phyloP scores from a whole-genome alignment of 257 asterid genomes.

The Solanum infundibuliforme region DNA sequence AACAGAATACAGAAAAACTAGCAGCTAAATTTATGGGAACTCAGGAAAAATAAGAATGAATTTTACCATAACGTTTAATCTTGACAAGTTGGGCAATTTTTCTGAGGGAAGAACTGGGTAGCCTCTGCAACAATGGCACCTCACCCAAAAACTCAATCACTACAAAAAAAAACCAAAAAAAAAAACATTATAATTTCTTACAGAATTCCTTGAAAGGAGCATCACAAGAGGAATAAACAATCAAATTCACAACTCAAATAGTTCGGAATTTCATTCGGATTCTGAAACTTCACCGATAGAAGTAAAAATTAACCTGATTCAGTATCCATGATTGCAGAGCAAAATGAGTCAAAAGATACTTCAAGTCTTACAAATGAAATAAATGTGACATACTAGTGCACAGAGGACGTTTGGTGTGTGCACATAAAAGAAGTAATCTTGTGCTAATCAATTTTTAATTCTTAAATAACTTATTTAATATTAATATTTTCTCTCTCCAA shows the following conservation, averaged over 20 bases:
- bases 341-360: neutral
- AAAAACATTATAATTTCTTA: neutral
- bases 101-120: slow-evolving; percentile 65
- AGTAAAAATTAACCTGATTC: neutral
- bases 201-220: neutral
- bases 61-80: slow-evolving; percentile 54
- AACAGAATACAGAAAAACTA: neutral
- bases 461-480: neutral
- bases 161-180: slow-evolving; percentile 2
- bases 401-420: neutral
- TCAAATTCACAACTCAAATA: neutral
- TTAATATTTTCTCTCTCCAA: no score
- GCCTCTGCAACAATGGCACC: slow-evolving; percentile 85
- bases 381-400: neutral
- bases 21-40: neutral
- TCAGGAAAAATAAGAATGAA: neutral
- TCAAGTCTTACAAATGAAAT: neutral
- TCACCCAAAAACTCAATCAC: slow-evolving; percentile 85
- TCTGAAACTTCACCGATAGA: neutral
- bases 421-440: neutral
- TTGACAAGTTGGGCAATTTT: slow-evolving; percentile 60
- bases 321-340: neutral
- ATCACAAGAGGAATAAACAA: neutral
- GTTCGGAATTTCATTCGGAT: neutral
- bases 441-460: neutral